These are phyloP conservation scores for Cyberlindnera meyerae DNA, from an alignment of 805 yeast genomes.

Conservation along the genomic window DNA sequence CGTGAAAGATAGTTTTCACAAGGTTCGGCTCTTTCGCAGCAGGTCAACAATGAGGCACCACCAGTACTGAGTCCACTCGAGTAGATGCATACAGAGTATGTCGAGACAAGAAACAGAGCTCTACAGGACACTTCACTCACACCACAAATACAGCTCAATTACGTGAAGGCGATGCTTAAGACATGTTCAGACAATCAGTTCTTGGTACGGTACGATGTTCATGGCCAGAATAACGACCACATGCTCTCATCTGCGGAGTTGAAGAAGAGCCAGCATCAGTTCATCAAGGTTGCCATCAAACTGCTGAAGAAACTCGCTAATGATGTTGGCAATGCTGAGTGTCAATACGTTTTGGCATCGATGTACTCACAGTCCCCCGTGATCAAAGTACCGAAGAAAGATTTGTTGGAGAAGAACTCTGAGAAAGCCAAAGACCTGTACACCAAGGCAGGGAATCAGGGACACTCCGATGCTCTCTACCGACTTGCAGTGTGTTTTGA, in stretches of 20 bases:
- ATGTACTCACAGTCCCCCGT: slow-evolving; percentile 52
- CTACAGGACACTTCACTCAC: not conserved
- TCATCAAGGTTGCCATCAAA: slow-evolving; percentile 53
- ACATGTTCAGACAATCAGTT: slow-evolving; percentile 4
- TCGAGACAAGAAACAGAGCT: slow-evolving; percentile 1
- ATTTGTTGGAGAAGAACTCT: slow-evolving; percentile 51
- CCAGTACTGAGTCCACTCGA: slow-evolving; percentile 6
- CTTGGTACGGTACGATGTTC: slow-evolving; percentile 36
- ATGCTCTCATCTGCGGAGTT: slow-evolving; percentile 38
- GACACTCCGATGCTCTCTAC: slow-evolving; percentile 59
- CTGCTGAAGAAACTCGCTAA: slow-evolving; percentile 52
- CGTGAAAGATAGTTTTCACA: too few relatives aligned
- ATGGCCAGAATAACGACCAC: slow-evolving; percentile 37
- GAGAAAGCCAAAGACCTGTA: slow-evolving; percentile 58
- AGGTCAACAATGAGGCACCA: not conserved
- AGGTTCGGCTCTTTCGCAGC: too few relatives aligned
- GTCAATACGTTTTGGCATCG: slow-evolving; percentile 57
- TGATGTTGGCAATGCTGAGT: slow-evolving; percentile 47
- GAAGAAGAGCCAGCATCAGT: slow-evolving; percentile 48
- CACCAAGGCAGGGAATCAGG: slow-evolving; percentile 50
- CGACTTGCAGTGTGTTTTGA: slow-evolving; percentile 70
- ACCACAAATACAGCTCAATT: slow-evolving; percentile 2
- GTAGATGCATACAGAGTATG: slow-evolving; percentile 3
- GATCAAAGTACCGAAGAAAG: slow-evolving; percentile 38
- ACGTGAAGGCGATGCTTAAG: slow-evolving; percentile 6